These are phyloP conservation scores for Pichia sorboxylosa DNA, from an alignment of 1,139 yeast species.

Conservation along the genomic window DNA sequence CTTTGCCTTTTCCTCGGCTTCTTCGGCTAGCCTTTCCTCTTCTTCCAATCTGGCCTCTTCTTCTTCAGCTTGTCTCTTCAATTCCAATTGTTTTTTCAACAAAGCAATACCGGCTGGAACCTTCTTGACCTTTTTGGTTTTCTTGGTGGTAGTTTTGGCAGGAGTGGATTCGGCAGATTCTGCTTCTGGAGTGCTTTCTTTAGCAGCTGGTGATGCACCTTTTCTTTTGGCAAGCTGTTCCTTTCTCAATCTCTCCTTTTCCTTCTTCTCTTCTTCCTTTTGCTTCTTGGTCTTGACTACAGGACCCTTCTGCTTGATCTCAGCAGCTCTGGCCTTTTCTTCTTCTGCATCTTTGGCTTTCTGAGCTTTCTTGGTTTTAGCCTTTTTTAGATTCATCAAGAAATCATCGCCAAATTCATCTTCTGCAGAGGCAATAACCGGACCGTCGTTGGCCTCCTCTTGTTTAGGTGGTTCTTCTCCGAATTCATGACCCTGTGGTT, in stretches of 20 bases:
- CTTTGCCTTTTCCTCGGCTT: conserved; percentile 42
- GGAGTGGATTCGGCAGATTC: conserved; percentile 40
- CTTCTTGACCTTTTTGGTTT: conserved; percentile 38
- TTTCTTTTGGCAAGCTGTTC: conserved; percentile 83
- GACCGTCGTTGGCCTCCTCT: conserved; percentile 15
- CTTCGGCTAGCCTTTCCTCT: conserved; percentile 46
- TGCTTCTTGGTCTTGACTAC: conserved; percentile 87
- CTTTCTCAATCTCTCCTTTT: conserved; percentile 88
- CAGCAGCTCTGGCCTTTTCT: conserved; percentile 23
- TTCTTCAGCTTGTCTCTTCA: conserved; percentile 74
- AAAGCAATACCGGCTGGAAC: conserved; percentile 74
- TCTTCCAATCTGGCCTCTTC: conserved; percentile 54
- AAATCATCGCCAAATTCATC: conserved; percentile 53
- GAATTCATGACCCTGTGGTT: conserved; percentile 46
- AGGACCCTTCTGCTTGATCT: conserved; percentile 36
- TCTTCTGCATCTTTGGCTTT: conserved; percentile 24
- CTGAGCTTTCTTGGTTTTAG: conserved; percentile 50
- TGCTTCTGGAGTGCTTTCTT: conserved; percentile 21
- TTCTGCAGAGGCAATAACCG: conserved; percentile 28
- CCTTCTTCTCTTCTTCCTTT: conserved; percentile 95
- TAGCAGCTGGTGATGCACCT: conserved; percentile 46
- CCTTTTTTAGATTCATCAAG: conserved; percentile 69
- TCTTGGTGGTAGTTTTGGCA: conserved; percentile 1
- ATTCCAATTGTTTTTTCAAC: conserved; percentile 72
- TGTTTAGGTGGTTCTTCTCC: conserved; percentile 15